A percentile compares a stretch with the other conserved stretches of the same genome.
Conservation (phyloP, 805 yeast species). For the Ogataea sp. region DNA sequence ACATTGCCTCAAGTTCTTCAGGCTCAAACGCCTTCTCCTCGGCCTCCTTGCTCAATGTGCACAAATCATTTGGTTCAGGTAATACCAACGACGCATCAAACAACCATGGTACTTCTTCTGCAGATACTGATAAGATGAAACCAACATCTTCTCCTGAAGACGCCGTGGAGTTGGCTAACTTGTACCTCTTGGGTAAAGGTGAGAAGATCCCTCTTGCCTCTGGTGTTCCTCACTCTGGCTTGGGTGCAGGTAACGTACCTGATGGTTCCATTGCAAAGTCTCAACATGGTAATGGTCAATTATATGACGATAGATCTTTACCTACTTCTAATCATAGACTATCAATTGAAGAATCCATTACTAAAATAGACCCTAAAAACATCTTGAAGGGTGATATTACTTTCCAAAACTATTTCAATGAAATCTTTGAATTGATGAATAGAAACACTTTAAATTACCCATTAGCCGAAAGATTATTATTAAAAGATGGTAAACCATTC, state of each 20-base stretch:
- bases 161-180: constrained; percentile 13
- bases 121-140: background rate
- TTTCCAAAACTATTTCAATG: constrained; percentile 24
- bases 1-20: too few relatives aligned
- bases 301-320: constrained; percentile 20
- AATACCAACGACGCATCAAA: too few relatives aligned
- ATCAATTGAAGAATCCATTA: constrained; percentile 19
- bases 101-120: background rate
- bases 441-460: constrained; percentile 24
- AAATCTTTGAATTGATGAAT: constrained; percentile 21
- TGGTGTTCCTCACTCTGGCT: too few relatives aligned
- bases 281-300: constrained; percentile 11
- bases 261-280: constrained; percentile 1
- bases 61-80: too few relatives aligned
- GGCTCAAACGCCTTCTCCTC: too few relatives aligned
- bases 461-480: constrained; percentile 19
- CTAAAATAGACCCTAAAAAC: constrained; percentile 19
- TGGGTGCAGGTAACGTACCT: constrained; percentile 18
- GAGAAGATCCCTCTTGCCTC: too few relatives aligned
- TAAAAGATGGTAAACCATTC: constrained; percentile 24
- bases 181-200: constrained; percentile 12
- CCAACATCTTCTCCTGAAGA: constrained; percentile 11
- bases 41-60: background rate
- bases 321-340: constrained; percentile 18
- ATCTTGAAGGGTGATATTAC: constrained; percentile 24